Evolutionary conservation across 106 monocot species (phyloP), one percentile per base, ranked within the genome.

Genomic region (Posidonia australis): DNA sequence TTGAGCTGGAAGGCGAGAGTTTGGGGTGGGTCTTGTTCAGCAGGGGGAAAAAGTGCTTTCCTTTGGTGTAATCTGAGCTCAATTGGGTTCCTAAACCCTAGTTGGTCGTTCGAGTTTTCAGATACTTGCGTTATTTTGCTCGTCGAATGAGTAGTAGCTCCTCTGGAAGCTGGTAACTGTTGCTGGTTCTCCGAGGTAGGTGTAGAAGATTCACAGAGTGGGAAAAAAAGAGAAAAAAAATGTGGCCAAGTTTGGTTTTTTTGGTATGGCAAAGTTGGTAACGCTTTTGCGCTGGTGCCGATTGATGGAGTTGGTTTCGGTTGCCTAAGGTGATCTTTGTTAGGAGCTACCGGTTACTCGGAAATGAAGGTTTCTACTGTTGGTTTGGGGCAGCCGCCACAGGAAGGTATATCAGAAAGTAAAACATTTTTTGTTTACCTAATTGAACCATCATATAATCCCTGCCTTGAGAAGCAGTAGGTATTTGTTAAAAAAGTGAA

Each of bases 321-420:
- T 18, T 32, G 43, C 46, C 1, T 24, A 42, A 36, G 5, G 17
- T 31, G 70, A 59, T 21, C 51, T 46, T 24, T 58, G 46, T 53
- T n/a, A 26, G 41, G 44, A 14, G 17, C 32, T 54, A n/a, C 62
- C 18, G 42, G 58, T 11, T 31, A 18, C 46, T 32, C 9, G 30
- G 71, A 66, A 71, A 91, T 91, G 91, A 86, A 79, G 76, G 70
- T 66, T 66, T 81, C 83, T 3, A 72, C 68, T 42, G 70, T 75
- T 29, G 75, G 73, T 22, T 48, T 76, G 28, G 83, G 76, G 29
- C 82, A 76, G 71, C 76, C 64, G 52, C 65, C 67, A 26, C 68
- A 46, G 55, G 85, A 90, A 76, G 90, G 85, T 86, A 76, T 42
- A 22, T 24, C 44, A 18, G 27, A 24, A 13, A 25, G 64, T 47